A percentile compares a stretch with the other conserved stretches of the same genome.
phyloP scores from a whole-genome alignment of 352 stramenopile species.

The Phytophthora pluvialis region DNA sequence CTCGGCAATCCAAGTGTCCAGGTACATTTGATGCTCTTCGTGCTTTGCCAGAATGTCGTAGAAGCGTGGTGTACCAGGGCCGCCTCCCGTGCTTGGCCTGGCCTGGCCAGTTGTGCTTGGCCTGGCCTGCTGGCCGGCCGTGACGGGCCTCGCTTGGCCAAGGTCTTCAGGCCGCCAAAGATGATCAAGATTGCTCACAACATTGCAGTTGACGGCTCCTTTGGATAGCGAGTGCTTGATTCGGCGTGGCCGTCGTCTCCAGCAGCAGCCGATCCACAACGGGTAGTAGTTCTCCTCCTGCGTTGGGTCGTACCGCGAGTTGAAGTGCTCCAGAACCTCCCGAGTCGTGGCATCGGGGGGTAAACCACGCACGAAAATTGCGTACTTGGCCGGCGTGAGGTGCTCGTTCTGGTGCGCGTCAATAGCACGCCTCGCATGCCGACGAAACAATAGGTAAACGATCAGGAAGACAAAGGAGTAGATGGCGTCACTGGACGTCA shows the following conservation, averaged over 20 bases:
- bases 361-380: slow-evolving; percentile 77
- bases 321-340: slow-evolving; percentile 84
- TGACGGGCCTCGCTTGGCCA: slow-evolving; percentile 5
- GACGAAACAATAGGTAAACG: slow-evolving; percentile 66
- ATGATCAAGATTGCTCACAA: slow-evolving; percentile 76
- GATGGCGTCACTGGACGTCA: slow-evolving; percentile 63
- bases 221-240: slow-evolving; percentile 56
- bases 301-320: slow-evolving; percentile 70
- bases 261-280: slow-evolving; percentile 74
- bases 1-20: slow-evolving; percentile 88
- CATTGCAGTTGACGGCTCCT: slow-evolving; percentile 46
- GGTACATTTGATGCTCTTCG: slow-evolving; percentile 55
- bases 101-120: not conserved
- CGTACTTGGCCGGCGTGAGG: slow-evolving; percentile 82
- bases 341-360: slow-evolving; percentile 63
- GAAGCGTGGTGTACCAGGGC: not conserved
- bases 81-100: not conserved
- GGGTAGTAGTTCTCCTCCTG: slow-evolving; percentile 67
- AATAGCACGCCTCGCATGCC: slow-evolving; percentile 51
- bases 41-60: slow-evolving; percentile 8
- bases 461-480: slow-evolving; percentile 79
- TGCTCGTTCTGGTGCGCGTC: slow-evolving; percentile 78
- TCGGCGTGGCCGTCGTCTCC: slow-evolving; percentile 49
- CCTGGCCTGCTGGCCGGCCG: not conserved
- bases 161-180: slow-evolving; percentile 39